Evolutionary conservation across 2,329 filamentous ascomycete species (phyloP).

Genomic region (Aspergillus flavus): DNA sequence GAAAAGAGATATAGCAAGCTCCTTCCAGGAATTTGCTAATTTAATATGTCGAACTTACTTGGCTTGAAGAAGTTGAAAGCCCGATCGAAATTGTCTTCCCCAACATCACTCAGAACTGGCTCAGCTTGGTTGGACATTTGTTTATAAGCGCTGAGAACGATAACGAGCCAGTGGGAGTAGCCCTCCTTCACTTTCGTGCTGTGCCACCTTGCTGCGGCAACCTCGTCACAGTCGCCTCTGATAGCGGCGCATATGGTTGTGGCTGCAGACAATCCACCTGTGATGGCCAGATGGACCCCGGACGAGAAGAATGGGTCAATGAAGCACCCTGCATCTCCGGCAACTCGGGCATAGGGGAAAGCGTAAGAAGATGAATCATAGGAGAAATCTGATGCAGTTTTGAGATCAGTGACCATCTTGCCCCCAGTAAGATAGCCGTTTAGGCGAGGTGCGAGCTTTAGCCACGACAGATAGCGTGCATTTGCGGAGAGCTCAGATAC

Average conservation of each 20-base stretch:
- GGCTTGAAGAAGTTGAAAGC: too few species aligned
- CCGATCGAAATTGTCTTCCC: too few species aligned
- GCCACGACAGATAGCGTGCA: too few species aligned
- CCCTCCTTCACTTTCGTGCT: slow-evolving; percentile 47
- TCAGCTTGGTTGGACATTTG: too few species aligned
- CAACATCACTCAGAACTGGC: too few species aligned
- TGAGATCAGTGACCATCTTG: slow-evolving; percentile 40
- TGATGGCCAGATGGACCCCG: slow-evolving; percentile 51
- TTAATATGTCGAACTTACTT: background rate
- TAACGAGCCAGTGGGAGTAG: slow-evolving; percentile 51
- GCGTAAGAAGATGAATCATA: slow-evolving; percentile 51
- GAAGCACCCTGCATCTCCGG: slow-evolving; percentile 53
- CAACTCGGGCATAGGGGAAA: slow-evolving; percentile 43
- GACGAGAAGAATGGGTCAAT: slow-evolving; percentile 56
- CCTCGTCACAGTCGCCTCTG: slow-evolving; percentile 44
- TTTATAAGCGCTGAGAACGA: slow-evolving; percentile 39
- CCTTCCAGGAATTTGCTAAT: fast-evolving
- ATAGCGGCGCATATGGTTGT: slow-evolving; percentile 46
- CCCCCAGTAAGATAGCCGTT: slow-evolving; percentile 34
- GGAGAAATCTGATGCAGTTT: slow-evolving; percentile 52
- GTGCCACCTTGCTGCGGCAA: slow-evolving; percentile 44
- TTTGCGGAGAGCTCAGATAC: background rate
- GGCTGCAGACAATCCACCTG: slow-evolving; percentile 50
- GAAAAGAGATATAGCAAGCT: too few species aligned
- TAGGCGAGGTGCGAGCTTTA: slow-evolving; percentile 29